A percentile compares a stretch with the other conserved stretches of the same genome.
Conservation (phyloP, 306 rosid species). For the Macrotyloma uniflorum region DNA sequence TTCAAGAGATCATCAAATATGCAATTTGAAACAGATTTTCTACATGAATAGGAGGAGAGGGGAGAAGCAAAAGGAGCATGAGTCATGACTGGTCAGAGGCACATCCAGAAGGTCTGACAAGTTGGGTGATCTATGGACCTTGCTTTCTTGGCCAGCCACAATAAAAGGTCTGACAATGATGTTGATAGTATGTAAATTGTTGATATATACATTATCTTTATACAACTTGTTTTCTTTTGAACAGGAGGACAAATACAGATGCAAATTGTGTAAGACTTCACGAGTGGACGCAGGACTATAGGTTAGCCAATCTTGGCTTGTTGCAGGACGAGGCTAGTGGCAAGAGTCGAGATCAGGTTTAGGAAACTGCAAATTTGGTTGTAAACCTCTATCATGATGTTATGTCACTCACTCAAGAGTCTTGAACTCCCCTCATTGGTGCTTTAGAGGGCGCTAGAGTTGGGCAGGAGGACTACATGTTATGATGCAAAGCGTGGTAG, state of each 20-base stretch:
- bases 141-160: not conserved
- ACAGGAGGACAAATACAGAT: not conserved
- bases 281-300: no score
- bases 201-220: no score
- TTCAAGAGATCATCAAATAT: constrained; percentile 34
- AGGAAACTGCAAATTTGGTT: no score
- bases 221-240: no score
- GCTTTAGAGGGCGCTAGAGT: no score
- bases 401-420: not conserved
- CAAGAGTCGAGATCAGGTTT: not conserved
- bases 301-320: no score
- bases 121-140: not conserved
- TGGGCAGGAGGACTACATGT: not conserved
- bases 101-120: not conserved
- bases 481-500: no score
- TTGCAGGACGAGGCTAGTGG: not conserved
- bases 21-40: constrained; percentile 50
- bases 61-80: not conserved
- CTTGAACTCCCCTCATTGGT: not conserved
- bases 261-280: no score
- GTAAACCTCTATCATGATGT: no score
- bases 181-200: no score
- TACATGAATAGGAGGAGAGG: not conserved
- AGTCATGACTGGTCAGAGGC: not conserved
- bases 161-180: not conserved